Evolutionary conservation across 805 yeast genomes (phyloP).

Genomic region (Wickerhamiella shivajii): DNA sequence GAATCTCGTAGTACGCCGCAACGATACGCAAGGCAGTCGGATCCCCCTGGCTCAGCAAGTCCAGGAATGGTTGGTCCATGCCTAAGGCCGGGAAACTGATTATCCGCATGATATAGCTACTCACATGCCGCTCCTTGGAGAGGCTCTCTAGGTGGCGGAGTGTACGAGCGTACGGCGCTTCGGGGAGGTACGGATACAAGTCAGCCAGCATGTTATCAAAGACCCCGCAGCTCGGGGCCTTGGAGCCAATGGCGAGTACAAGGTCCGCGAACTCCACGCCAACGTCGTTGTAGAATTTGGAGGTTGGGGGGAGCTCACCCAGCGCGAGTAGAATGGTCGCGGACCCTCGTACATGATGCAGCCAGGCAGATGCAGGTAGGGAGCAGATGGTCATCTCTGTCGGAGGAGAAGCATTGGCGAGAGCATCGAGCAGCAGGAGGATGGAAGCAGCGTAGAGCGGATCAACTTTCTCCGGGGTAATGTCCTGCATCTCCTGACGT

Average conservation of each 20-base stretch:
- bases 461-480: slow-evolving; percentile 65
- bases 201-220: slow-evolving; percentile 78
- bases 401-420: slow-evolving; percentile 75
- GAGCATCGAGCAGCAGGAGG: slow-evolving; percentile 78
- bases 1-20: slow-evolving; percentile 70
- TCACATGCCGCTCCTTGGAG: slow-evolving; percentile 59
- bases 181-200: slow-evolving; percentile 68
- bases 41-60: slow-evolving; percentile 72
- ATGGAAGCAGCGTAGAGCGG: slow-evolving; percentile 87
- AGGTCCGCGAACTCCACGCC: slow-evolving; percentile 84
- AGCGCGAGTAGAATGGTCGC: slow-evolving; percentile 91
- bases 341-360: slow-evolving; percentile 92
- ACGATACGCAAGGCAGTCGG: slow-evolving; percentile 78
- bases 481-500: slow-evolving; percentile 73
- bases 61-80: slow-evolving; percentile 67
- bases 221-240: slow-evolving; percentile 29
- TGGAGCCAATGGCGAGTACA: slow-evolving; percentile 46
- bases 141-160: slow-evolving; percentile 73
- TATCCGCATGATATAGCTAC: slow-evolving; percentile 73
- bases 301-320: slow-evolving; percentile 71
- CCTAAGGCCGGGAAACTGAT: slow-evolving; percentile 89
- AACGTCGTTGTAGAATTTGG: slow-evolving; percentile 52
- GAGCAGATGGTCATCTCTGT: slow-evolving; percentile 33
- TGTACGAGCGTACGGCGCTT: slow-evolving; percentile 79
- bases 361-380: slow-evolving; percentile 89